A percentile compares a stretch with the other conserved stretches of the same genome.
Conservation (phyloP, 495 filamentous ascomycete species). For the Lindgomyces ingoldianus region DNA sequence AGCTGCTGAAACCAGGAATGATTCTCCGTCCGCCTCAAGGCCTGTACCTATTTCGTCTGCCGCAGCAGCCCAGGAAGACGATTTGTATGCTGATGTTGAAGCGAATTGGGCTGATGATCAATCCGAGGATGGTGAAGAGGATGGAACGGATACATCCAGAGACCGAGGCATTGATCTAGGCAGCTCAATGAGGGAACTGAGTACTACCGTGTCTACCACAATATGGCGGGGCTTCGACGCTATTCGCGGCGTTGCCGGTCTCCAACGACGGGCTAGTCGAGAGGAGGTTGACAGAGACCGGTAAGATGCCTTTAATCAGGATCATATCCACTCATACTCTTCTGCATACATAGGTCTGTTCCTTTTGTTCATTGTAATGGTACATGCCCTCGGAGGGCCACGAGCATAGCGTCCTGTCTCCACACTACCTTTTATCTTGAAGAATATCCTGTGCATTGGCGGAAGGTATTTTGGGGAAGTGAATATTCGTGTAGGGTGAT, state of each 20-base stretch:
- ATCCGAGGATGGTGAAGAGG: constrained; percentile 6
- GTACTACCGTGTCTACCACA: constrained; percentile 19
- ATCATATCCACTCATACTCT: too few species aligned
- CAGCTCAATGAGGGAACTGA: constrained; percentile 20
- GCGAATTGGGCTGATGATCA: constrained; percentile 26
- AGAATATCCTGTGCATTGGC: not conserved
- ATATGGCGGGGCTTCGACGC: constrained; percentile 35
- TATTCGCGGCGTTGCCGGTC: constrained; percentile 23
- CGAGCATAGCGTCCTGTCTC: not conserved
- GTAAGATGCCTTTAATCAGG: not conserved
- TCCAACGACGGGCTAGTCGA: constrained; percentile 21
- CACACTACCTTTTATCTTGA: too few species aligned
- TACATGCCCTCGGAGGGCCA: not conserved
- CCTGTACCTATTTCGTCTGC: constrained; percentile 24
- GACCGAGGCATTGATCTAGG: constrained; percentile 10
- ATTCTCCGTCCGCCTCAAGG: constrained; percentile 49
- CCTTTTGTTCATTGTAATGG: not conserved
- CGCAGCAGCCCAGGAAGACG: not conserved
- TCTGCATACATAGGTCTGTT: not conserved
- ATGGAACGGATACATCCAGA: not conserved
- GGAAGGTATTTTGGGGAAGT: not conserved
- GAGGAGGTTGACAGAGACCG: constrained; percentile 32
- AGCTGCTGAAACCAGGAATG: constrained; percentile 46
- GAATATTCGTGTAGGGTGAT: not conserved
- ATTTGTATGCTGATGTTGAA: constrained; percentile 27